A percentile compares a stretch with the other conserved stretches of the same genome.
phyloP scores from a whole-genome alignment of 1,284 basidiomycete genomes.

The Melanopsichium pennsylvanicum region DNA sequence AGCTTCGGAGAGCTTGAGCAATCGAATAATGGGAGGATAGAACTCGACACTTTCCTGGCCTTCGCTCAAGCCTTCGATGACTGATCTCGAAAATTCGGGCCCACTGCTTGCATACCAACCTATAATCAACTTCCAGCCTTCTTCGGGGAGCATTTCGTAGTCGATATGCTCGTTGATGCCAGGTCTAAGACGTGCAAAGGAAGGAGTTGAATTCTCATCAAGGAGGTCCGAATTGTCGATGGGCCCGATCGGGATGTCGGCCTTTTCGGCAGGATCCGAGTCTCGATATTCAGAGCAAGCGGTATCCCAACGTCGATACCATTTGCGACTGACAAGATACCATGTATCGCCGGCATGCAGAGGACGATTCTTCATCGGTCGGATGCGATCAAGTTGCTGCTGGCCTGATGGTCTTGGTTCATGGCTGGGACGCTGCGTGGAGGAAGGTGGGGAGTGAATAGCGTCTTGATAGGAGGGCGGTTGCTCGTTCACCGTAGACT shows the following conservation, averaged over 20 bases:
- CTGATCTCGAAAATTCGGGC: conserved; percentile 73
- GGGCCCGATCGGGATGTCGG: conserved; percentile 73
- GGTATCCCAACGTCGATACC: conserved; percentile 79
- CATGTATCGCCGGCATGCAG: conserved; percentile 76
- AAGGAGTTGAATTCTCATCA: conserved; percentile 62
- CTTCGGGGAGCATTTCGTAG: conserved; percentile 78
- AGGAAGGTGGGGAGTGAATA: not conserved
- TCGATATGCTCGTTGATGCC: conserved; percentile 75
- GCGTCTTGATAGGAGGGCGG: conserved; percentile 35
- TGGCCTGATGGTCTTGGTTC: conserved; percentile 26
- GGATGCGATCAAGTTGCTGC: conserved; percentile 29
- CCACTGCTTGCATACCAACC: conserved; percentile 76
- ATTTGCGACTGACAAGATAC: conserved; percentile 76
- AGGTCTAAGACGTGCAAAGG: conserved; percentile 47
- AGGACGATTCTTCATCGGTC: conserved; percentile 41
- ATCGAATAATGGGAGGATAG: conserved; percentile 76
- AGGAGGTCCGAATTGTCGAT: conserved; percentile 77
- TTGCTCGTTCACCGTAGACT: conserved; percentile 8
- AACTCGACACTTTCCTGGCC: conserved; percentile 76
- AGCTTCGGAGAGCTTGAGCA: conserved; percentile 68
- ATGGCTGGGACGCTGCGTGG: not conserved
- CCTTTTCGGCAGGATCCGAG: conserved; percentile 74
- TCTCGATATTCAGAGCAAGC: conserved; percentile 75
- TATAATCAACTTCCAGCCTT: conserved; percentile 76
- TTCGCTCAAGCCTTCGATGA: conserved; percentile 69